Evolutionary conservation across 1,284 basidiomycete genomes (phyloP).

Genomic region (Sanghuangporus sanghuang): DNA sequence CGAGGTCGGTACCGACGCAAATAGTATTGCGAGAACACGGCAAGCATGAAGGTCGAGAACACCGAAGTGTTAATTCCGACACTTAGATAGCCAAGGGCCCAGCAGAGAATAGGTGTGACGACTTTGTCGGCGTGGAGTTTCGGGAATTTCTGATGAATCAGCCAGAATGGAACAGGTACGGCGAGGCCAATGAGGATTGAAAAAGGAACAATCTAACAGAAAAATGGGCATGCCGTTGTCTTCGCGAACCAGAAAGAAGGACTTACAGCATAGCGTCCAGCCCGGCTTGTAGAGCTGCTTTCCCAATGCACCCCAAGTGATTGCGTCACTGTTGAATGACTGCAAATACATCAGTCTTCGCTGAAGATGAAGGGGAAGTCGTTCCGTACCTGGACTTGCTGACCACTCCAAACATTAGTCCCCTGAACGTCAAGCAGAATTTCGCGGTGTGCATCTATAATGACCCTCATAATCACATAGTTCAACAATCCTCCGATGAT

Average conservation of each 20-base stretch:
- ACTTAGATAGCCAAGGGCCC: conserved; percentile 23
- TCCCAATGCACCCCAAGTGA: conserved; percentile 44
- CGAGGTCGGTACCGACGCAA: conserved; percentile 28
- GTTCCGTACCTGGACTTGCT: conserved; percentile 20
- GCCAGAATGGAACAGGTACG: conserved; percentile 35
- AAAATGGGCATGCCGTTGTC: background rate
- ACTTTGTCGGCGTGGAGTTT: conserved; percentile 31
- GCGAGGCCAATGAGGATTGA: conserved; percentile 34
- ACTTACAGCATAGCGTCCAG: conserved; percentile 28
- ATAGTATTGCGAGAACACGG: conserved; percentile 29
- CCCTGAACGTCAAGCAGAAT: conserved; percentile 36
- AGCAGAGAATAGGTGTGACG: conserved; percentile 30
- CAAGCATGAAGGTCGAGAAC: conserved; percentile 25
- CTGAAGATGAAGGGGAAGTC: background rate
- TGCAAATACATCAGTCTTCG: conserved; percentile 21
- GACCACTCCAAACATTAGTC: conserved; percentile 37
- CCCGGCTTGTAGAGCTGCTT: conserved; percentile 36
- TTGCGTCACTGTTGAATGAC: conserved; percentile 35
- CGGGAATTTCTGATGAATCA: conserved; percentile 33
- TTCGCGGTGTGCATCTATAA: conserved; percentile 29
- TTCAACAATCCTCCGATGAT: conserved; percentile 27
- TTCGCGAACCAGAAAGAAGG: conserved; percentile 15
- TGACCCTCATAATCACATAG: conserved; percentile 23
- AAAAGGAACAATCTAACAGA: conserved; percentile 29
- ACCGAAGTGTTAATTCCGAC: conserved; percentile 24